Percentiles rank a stretch among this genome's conserved stretches.
phyloP scores from a whole-genome alignment of 73 alveolate genomes.

The Paramecium caudatum region DNA sequence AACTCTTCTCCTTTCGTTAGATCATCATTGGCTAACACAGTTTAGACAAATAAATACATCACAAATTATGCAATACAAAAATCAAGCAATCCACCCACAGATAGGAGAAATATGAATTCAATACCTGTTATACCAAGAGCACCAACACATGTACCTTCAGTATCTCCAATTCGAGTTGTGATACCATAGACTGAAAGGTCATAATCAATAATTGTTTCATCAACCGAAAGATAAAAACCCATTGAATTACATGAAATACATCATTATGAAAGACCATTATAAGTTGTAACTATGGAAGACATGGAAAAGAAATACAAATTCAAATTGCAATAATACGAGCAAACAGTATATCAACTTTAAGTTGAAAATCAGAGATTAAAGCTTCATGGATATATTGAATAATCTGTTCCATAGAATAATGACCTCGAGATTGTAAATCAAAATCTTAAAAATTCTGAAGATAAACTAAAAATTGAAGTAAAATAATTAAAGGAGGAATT shows the following conservation, averaged over 20 bases:
- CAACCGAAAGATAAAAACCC: conserved; percentile 15
- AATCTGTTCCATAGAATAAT: not conserved
- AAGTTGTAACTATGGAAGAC: conserved; percentile 15
- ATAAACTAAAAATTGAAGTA: not conserved
- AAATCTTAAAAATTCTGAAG: not conserved
- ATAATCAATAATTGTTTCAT: not conserved
- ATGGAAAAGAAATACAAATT: conserved; percentile 39
- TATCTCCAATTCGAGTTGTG: too few species aligned
- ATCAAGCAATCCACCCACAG: too few species aligned
- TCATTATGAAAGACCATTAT: conserved; percentile 9
- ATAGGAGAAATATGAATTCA: too few species aligned
- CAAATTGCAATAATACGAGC: not conserved
- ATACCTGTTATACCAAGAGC: too few species aligned
- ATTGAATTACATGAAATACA: not conserved
- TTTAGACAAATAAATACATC: too few species aligned
- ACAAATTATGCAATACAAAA: too few species aligned
- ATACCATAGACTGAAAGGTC: too few species aligned
- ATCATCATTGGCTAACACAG: too few species aligned
- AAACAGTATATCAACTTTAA: not conserved
- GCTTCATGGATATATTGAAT: not conserved
- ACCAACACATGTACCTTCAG: too few species aligned
- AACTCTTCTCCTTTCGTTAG: too few species aligned
- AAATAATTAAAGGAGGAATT: conserved; percentile 23
- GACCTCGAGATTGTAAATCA: not conserved
- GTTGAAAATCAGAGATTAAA: not conserved